Percentiles rank a stretch among this genome's conserved stretches.
These are phyloP conservation scores for Hypholoma fasciculare DNA, from an alignment of 768 basidiomycete genomes.

Conservation along the genomic window DNA sequence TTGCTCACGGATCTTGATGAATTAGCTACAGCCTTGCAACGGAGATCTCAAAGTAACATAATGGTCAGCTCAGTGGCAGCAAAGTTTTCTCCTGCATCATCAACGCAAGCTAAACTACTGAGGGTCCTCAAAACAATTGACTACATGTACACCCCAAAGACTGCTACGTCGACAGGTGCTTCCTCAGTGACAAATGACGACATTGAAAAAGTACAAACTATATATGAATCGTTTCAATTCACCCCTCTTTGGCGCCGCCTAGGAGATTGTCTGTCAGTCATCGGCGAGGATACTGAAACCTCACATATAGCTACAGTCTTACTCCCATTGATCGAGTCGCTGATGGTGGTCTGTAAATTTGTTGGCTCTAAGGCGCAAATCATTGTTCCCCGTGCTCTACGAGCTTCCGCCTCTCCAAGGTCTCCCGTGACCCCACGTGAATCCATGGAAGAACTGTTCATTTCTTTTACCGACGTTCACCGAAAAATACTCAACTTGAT, in stretches of 20 bases:
- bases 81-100: constrained; percentile 92
- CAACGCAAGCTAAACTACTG: constrained; percentile 94
- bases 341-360: constrained; percentile 99
- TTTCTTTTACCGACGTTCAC: constrained; percentile 91
- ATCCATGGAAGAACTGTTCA: constrained; percentile 88
- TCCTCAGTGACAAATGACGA: constrained; percentile 46
- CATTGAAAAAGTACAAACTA: constrained; percentile 79
- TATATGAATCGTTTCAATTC: constrained; percentile 92
- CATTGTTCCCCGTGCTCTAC: constrained; percentile 48
- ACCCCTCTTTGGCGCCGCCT: constrained; percentile 86
- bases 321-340: constrained; percentile 89
- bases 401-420: constrained; percentile 68
- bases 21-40: constrained; percentile 63
- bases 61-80: constrained; percentile 71
- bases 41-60: constrained; percentile 47
- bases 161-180: constrained; percentile 23
- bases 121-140: constrained; percentile 97
- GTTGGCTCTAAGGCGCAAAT: constrained; percentile 67
- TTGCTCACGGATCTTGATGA: constrained; percentile 79
- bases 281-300: constrained; percentile 77
- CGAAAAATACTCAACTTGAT: constrained; percentile 94
- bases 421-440: constrained; percentile 71
- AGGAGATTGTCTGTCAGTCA: constrained; percentile 83
- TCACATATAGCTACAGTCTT: constrained; percentile 92
- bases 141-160: constrained; percentile 83